Percentiles rank a stretch among this genome's conserved stretches.
Evolutionary conservation across 1,284 basidiomycete species (phyloP).

Genomic region (Leccinum colubrinum): DNA sequence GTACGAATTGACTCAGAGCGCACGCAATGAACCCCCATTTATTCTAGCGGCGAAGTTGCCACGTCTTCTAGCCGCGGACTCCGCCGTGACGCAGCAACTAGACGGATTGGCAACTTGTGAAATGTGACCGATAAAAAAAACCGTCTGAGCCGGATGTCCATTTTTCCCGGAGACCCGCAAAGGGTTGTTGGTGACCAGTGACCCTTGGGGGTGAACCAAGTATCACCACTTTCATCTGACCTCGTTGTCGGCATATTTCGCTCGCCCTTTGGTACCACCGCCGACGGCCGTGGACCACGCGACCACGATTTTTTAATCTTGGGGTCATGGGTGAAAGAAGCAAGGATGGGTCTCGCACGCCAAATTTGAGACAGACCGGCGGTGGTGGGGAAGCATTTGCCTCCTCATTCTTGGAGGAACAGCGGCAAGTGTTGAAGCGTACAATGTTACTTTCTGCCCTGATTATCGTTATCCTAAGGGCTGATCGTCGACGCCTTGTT

Average conservation of each 20-base stretch:
- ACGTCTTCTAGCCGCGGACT: constrained; percentile 11
- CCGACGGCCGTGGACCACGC: constrained; percentile 5
- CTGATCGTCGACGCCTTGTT: constrained; percentile 20
- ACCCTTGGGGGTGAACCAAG: constrained; percentile 3
- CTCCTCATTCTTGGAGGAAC: constrained; percentile 7
- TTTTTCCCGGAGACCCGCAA: background rate
- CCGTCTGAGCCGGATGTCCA: constrained; percentile 1
- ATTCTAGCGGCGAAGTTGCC: constrained; percentile 1
- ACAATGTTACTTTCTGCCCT: constrained; percentile 6
- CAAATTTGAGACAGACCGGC: background rate
- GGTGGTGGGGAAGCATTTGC: constrained; percentile 3
- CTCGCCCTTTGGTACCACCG: constrained; percentile 2
- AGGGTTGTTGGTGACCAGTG: background rate
- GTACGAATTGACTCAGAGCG: constrained; percentile 1
- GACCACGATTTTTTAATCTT: constrained; percentile 25
- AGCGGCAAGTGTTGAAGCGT: background rate
- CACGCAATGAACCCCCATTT: constrained; percentile 1
- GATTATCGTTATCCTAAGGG: constrained; percentile 13
- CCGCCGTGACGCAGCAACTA: background rate
- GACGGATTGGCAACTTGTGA: background rate
- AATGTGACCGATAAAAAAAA: background rate
- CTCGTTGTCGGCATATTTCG: constrained; percentile 16
- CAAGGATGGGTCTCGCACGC: constrained; percentile 9
- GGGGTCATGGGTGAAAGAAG: constrained; percentile 6
- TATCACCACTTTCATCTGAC: constrained; percentile 5